These are phyloP conservation scores for Quercus agrifolia DNA, from an alignment of 306 rosid species.

Conservation along the genomic window DNA sequence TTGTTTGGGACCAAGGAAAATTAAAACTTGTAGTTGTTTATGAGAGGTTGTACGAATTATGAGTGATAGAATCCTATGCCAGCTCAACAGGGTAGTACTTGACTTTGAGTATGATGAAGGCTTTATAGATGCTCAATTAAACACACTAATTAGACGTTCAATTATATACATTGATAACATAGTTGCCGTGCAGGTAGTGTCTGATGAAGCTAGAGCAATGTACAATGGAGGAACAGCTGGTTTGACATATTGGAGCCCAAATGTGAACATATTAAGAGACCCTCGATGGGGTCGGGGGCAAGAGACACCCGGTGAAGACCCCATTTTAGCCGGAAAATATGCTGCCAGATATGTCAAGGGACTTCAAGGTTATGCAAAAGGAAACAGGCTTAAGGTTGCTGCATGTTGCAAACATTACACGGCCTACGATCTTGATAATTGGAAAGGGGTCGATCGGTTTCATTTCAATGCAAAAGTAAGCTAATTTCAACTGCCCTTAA, in stretches of 20 bases:
- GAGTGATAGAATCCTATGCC: not conserved
- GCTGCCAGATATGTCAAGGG: conserved; percentile 77
- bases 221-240: conserved; percentile 86
- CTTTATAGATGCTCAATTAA: not conserved
- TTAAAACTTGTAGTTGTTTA: not conserved
- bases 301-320: conserved; percentile 96
- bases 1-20: too few species aligned
- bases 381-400: conserved; percentile 79
- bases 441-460: conserved; percentile 75
- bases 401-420: conserved; percentile 95
- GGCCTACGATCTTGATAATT: conserved; percentile 91
- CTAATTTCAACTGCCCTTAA: too few species aligned
- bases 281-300: conserved; percentile 98
- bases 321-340: conserved; percentile 54
- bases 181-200: conserved; percentile 54
- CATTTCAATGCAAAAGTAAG: conserved; percentile 90
- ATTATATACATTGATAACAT: not conserved
- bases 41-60: not conserved
- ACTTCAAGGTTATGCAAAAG: conserved; percentile 62
- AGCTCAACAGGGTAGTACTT: not conserved
- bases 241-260: conserved; percentile 89
- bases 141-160: too few species aligned
- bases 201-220: conserved; percentile 96
- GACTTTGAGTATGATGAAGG: not conserved
- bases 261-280: conserved; percentile 86